Percentiles rank a stretch among this genome's conserved stretches.
Conservation (phyloP, 2,329 filamentous ascomycete species). For the Fusarium foetens region DNA sequence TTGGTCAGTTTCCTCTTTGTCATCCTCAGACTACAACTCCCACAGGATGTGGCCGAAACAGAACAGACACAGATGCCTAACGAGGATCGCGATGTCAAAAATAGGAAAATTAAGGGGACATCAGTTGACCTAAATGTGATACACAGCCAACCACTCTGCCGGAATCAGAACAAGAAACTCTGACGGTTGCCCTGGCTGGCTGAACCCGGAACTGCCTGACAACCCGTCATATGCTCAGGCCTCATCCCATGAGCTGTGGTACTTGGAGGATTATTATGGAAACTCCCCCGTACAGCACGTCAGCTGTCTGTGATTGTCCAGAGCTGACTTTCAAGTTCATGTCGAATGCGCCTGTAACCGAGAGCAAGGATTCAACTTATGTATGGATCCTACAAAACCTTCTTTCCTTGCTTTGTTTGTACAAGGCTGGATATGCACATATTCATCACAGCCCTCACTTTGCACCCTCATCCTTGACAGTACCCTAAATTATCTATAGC, state of each 20-base stretch:
- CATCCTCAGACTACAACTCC: slow-evolving; percentile 1
- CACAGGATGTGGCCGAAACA: slow-evolving; percentile 18
- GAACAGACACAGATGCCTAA: slow-evolving; percentile 13
- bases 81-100: slow-evolving; percentile 13
- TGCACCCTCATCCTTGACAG: neutral
- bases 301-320: slow-evolving; percentile 19
- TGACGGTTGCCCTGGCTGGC: slow-evolving; percentile 26
- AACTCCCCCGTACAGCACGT: slow-evolving; percentile 13
- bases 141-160: slow-evolving; percentile 11
- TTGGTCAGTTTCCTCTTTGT: slow-evolving; percentile 8
- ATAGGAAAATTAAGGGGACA: slow-evolving; percentile 7
- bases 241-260: slow-evolving; percentile 3
- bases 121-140: slow-evolving; percentile 20
- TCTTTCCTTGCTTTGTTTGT: slow-evolving; percentile 13
- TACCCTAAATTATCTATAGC: neutral
- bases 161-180: slow-evolving; percentile 19
- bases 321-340: slow-evolving; percentile 9
- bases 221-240: slow-evolving; percentile 20
- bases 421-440: slow-evolving; percentile 1
- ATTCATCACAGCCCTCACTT: slow-evolving; percentile 4
- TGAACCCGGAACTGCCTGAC: slow-evolving; percentile 26
- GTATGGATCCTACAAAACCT: slow-evolving; percentile 12
- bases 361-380: slow-evolving; percentile 17
- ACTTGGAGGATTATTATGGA: slow-evolving; percentile 3
- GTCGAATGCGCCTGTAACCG: slow-evolving; percentile 10